phyloP scores from a whole-genome alignment of 345 rosid genomes.

The Hibiscus tridactylites region DNA sequence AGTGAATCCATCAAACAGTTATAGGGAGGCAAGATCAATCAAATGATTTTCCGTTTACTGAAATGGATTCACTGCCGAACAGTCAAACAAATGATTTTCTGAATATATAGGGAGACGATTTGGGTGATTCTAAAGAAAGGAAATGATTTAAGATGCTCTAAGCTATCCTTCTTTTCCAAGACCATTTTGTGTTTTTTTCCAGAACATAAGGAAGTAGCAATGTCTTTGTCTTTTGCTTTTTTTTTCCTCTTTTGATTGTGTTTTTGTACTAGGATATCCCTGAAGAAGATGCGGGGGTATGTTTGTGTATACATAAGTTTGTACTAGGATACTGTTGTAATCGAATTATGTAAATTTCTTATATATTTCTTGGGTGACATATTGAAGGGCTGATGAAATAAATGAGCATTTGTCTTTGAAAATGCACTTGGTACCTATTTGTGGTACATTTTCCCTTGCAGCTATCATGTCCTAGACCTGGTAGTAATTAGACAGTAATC shows the following conservation, averaged over 20 bases:
- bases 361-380: too few relatives aligned
- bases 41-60: neutral
- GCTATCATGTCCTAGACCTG: neutral
- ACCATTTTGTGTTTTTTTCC: too few relatives aligned
- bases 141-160: neutral
- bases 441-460: neutral
- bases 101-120: neutral
- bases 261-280: too few relatives aligned
- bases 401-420: neutral
- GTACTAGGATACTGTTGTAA: neutral
- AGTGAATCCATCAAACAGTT: too few relatives aligned
- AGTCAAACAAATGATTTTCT: neutral
- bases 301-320: neutral
- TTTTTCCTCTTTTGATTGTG: too few relatives aligned
- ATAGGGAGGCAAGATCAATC: too few relatives aligned
- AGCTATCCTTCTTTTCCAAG: neutral
- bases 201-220: too few relatives aligned
- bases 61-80: neutral
- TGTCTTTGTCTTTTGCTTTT: too few relatives aligned
- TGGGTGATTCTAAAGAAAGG: neutral
- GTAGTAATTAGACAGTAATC: neutral
- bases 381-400: neutral
- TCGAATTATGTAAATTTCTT: neutral
- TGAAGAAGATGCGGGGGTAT: neutral
- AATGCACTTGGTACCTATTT: neutral